phyloP scores from a whole-genome alignment of 2,329 filamentous ascomycete species.

The Aspergillus neotritici region DNA sequence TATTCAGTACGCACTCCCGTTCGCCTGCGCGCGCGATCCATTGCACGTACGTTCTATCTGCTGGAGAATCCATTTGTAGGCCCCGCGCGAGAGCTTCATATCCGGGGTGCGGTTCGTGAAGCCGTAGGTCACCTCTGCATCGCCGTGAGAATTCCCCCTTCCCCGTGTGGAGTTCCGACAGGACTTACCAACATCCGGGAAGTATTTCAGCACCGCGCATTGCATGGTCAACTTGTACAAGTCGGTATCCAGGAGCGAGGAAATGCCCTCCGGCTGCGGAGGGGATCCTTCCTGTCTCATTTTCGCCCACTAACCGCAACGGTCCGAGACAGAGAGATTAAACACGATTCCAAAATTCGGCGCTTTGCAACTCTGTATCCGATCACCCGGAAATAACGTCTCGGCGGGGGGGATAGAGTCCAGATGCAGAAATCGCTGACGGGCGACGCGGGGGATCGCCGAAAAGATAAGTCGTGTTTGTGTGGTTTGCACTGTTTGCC shows the following conservation, averaged over 20 bases:
- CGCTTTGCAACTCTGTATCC: neutral
- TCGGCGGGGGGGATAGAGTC: too few species aligned
- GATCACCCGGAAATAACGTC: too few species aligned
- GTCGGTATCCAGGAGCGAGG: constrained; percentile 75
- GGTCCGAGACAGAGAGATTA: neutral
- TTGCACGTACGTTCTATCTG: constrained; percentile 67
- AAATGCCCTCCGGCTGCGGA: constrained; percentile 60
- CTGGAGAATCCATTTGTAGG: constrained; percentile 75
- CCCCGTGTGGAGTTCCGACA: too few species aligned
- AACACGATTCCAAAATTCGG: constrained; percentile 2
- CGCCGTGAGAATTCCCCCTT: constrained; percentile 3
- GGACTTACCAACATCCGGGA: constrained; percentile 59
- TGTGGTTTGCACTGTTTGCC: constrained; percentile 19
- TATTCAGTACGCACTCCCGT: constrained; percentile 15
- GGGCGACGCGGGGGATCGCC: constrained; percentile 1
- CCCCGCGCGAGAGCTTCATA: constrained; percentile 79
- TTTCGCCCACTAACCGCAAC: constrained; percentile 4
- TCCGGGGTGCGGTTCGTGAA: constrained; percentile 95
- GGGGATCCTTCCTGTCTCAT: constrained; percentile 26
- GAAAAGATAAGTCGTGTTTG: constrained; percentile 2
- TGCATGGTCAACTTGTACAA: constrained; percentile 99
- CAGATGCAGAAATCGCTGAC: too few species aligned
- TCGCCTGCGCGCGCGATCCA: neutral
- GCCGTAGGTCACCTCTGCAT: constrained; percentile 69
- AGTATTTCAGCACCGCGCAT: constrained; percentile 90